These are phyloP conservation scores for Papiliotrema flavescens DNA, from an alignment of 1,284 basidiomycete species.

Conservation along the genomic window DNA sequence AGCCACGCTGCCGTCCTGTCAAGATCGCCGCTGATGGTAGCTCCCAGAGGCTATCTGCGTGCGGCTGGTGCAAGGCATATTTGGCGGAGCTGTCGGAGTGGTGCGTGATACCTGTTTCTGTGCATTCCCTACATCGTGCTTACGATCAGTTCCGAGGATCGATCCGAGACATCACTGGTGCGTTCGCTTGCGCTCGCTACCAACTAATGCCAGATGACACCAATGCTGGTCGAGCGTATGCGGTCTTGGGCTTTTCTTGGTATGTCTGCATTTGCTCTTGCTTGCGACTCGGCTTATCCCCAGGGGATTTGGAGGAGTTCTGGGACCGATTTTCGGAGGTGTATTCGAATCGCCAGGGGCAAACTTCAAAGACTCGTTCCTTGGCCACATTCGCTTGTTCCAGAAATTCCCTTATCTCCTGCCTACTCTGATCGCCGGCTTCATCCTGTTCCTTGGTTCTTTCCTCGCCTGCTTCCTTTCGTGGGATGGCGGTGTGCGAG, in stretches of 20 bases:
- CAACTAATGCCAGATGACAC: constrained; percentile 48
- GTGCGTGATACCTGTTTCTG: constrained; percentile 55
- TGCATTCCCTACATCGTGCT: background rate
- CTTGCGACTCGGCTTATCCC: too few relatives aligned
- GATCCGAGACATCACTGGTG: constrained; percentile 80
- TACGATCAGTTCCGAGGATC: constrained; percentile 60
- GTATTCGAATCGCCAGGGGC: constrained; percentile 77
- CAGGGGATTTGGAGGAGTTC: constrained; percentile 85
- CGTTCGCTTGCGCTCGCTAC: background rate
- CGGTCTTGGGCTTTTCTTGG: constrained; percentile 79
- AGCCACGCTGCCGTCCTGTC: constrained; percentile 4
- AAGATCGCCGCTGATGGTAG: constrained; percentile 12
- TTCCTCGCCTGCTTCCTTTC: constrained; percentile 83
- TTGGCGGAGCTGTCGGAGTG: constrained; percentile 90
- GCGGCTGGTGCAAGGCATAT: constrained; percentile 89
- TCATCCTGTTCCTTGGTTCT: constrained; percentile 71
- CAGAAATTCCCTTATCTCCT: constrained; percentile 84
- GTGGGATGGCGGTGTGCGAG: constrained; percentile 80
- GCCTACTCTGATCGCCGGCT: constrained; percentile 73
- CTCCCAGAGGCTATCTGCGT: constrained; percentile 80
- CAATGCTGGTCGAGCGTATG: constrained; percentile 91
- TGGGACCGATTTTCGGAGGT: constrained; percentile 68
- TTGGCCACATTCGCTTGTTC: constrained; percentile 66
- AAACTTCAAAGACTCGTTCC: constrained; percentile 71
- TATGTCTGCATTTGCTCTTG: too few relatives aligned